Base-by-base conservation (phyloP, 345 rosid genomes). In the Dovyalis caffra region DNA sequence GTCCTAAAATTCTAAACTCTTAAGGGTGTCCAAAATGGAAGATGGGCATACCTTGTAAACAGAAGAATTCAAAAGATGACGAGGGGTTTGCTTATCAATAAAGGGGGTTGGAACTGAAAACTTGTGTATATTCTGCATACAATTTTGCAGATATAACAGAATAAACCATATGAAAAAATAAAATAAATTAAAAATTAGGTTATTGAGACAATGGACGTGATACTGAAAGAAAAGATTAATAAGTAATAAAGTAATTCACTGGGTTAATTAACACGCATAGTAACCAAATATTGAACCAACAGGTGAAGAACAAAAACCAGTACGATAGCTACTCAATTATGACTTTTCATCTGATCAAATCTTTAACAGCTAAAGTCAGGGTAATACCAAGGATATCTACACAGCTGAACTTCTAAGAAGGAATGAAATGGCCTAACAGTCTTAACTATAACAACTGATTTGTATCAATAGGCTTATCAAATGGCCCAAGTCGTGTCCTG, bases 61-160 rank as follows among this genome's bases (percentile, higher is more conserved):
- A 35, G 93, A 84, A 77, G 97, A 89, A 81, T 86, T 87, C 35
- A 71, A 68, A 78, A 94, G 87, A 57, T 47, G 80, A 66, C 76
- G 76, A n/a, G 80, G 71, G 53, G 83, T 78, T 26, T 83, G 86
- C 74, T 75, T 78, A 77, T 85, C 85, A 70, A 43, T 77, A 69
- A 65, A 25, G 26, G 85, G 68, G 21, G 57, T 40, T 68, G 97
- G 89, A 76, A 92, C 72, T 77, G 76, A 76, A 78, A 90, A 81
- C 43, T 88, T 82, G 78, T 89, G 95, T 83, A 91, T 81, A 77
- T 92, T 92, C 97, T 92, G 95, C 77, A 77, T 77, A 78, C 65
- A 34, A 40, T 77, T 77, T 67, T 38, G 65, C 49, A 82, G n/a
- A 75, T 76, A 51, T 28, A 37, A 71, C 49, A 75, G 47, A 64